Conservation (phyloP, 169 alveolate species). For the Plasmodium reichenowi region DNA sequence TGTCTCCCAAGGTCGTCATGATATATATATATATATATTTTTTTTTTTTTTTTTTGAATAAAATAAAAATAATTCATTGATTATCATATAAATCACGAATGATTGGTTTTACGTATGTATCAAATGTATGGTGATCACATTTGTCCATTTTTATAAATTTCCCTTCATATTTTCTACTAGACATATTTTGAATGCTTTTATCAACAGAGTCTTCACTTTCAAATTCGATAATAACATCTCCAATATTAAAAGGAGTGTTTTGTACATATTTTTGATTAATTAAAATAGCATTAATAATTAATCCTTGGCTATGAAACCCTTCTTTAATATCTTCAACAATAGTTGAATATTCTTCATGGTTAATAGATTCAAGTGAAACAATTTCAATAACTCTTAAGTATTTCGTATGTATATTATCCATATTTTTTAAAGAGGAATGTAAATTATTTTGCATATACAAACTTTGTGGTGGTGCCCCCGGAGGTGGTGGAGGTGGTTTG, state of each 20-base stretch:
- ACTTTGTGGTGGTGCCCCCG: conserved; percentile 34
- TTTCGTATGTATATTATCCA: conserved; percentile 70
- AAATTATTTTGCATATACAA: not conserved
- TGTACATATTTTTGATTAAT: conserved; percentile 80
- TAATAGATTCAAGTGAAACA: conserved; percentile 28
- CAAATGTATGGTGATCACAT: conserved; percentile 26
- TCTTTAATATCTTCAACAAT: conserved; percentile 84
- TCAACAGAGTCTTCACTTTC: conserved; percentile 79
- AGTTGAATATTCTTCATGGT: conserved; percentile 75
- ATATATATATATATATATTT: not conserved
- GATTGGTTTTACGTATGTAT: conserved; percentile 29
- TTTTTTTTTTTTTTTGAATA: too few relatives aligned
- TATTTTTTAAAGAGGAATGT: conserved; percentile 50
- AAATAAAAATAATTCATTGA: not conserved
- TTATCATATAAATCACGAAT: conserved; percentile 30
- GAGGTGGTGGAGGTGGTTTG: conserved; percentile 67
- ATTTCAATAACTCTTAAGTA: conserved; percentile 56
- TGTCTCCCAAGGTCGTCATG: too few relatives aligned
- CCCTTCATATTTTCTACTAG: conserved; percentile 83
- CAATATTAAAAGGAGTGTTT: conserved; percentile 77
- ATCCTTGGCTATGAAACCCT: conserved; percentile 85
- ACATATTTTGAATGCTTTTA: conserved; percentile 82
- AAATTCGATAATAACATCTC: conserved; percentile 85
- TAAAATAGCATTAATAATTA: conserved; percentile 78
- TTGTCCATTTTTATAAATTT: conserved; percentile 76